A percentile compares a stretch with the other conserved stretches of the same genome.
Evolutionary conservation across 345 rosid species (phyloP).

Genomic region (Camelina laxa): DNA sequence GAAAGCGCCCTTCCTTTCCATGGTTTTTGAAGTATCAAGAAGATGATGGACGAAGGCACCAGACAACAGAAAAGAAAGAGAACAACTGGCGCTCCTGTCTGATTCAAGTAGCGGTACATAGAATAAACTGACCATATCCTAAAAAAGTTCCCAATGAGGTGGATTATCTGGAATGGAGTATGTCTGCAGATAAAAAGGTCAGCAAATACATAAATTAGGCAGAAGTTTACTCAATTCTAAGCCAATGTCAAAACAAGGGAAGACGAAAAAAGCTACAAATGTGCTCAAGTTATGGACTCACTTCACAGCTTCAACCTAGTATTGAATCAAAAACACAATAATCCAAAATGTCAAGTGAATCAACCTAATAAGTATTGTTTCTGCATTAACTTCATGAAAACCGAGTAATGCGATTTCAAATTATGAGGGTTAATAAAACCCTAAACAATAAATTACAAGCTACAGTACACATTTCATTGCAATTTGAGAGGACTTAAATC

Average conservation of each 20-base stretch:
- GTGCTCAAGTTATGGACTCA: neutral
- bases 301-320: neutral
- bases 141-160: constrained; percentile 72
- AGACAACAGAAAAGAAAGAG: constrained; percentile 89
- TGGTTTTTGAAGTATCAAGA: constrained; percentile 84
- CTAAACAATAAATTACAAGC: too few relatives aligned
- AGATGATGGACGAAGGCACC: constrained; percentile 73
- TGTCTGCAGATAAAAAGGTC: constrained; percentile 54
- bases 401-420: neutral
- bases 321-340: too few relatives aligned
- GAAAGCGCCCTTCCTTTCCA: constrained; percentile 97
- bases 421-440: too few relatives aligned
- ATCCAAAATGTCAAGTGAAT: too few relatives aligned
- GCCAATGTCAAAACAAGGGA: neutral
- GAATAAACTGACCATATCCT: constrained; percentile 98
- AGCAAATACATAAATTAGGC: neutral
- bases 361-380: neutral
- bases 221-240: neutral
- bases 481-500: neutral
- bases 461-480: neutral
- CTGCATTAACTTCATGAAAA: neutral
- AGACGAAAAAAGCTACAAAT: neutral
- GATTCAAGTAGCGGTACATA: constrained; percentile 73
- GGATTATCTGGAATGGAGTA: constrained; percentile 82
- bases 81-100: constrained; percentile 84